These are phyloP conservation scores for Stagonosporopsis rhizophila DNA, from an alignment of 2,329 filamentous ascomycete genomes.

Conservation along the genomic window DNA sequence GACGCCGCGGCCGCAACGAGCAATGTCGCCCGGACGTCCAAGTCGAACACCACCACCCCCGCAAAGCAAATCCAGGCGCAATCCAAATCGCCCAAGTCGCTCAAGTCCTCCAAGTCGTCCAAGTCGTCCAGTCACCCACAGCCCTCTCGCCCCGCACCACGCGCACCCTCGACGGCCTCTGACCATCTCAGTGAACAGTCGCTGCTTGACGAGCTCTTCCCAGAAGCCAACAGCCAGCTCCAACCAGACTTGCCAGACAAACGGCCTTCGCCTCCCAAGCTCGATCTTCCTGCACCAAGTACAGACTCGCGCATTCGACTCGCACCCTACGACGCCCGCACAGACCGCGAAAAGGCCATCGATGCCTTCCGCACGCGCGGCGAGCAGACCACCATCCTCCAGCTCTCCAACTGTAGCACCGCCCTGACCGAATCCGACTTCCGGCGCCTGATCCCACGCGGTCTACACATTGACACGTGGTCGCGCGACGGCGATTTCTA, in stretches of 20 bases:
- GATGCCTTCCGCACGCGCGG: slow-evolving; percentile 33
- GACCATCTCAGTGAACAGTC: slow-evolving; percentile 40
- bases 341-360: slow-evolving; percentile 13
- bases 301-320: slow-evolving; percentile 18
- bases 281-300: slow-evolving; percentile 30
- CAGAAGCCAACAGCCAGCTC: slow-evolving; percentile 50
- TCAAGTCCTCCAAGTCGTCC: slow-evolving; percentile 20
- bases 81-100: slow-evolving; percentile 23
- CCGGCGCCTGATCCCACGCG: slow-evolving; percentile 68
- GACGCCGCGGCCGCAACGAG: background rate
- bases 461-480: slow-evolving; percentile 73
- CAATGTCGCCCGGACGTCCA: background rate
- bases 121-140: slow-evolving; percentile 19
- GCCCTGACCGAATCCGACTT: slow-evolving; percentile 73
- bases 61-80: slow-evolving; percentile 25
- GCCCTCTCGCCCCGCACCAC: background rate
- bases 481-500: slow-evolving; percentile 62
- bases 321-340: background rate
- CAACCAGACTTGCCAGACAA: slow-evolving; percentile 22
- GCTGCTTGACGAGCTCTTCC: slow-evolving; percentile 62
- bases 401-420: slow-evolving; percentile 60
- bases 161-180: background rate
- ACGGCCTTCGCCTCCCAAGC: slow-evolving; percentile 37
- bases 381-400: slow-evolving; percentile 55
- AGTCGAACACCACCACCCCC: slow-evolving; percentile 8